Conservation (phyloP, 495 filamentous ascomycete species). For the Paragyromitra xinjiangensis region DNA sequence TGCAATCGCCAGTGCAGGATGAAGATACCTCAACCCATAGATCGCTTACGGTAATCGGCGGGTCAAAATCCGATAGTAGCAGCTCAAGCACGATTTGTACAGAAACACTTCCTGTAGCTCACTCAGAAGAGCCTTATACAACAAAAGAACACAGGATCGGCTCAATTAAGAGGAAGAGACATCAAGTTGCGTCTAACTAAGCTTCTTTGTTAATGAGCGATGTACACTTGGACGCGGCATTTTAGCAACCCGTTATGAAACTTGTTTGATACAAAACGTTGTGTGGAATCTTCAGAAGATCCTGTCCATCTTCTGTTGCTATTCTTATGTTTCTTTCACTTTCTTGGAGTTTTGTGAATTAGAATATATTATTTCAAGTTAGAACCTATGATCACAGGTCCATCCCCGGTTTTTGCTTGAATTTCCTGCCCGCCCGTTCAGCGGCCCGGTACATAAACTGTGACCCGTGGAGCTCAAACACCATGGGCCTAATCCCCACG, state of each 20-base stretch:
- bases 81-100: conserved; percentile 5
- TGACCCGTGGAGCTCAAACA: conserved; percentile 87
- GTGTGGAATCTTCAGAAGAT: neutral
- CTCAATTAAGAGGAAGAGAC: conserved; percentile 53
- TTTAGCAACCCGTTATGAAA: conserved; percentile 42
- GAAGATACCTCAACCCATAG: neutral
- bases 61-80: neutral
- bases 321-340: neutral
- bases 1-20: conserved; percentile 10
- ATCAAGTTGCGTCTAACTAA: conserved; percentile 14
- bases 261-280: conserved; percentile 1
- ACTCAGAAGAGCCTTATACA: conserved; percentile 18
- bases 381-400: conserved; percentile 64
- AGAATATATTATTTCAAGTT: neutral
- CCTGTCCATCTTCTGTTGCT: neutral
- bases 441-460: conserved; percentile 84
- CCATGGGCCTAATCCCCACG: conserved; percentile 61
- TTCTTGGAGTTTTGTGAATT: neutral
- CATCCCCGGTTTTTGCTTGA: conserved; percentile 76
- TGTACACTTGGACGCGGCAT: neutral
- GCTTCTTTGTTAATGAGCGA: neutral
- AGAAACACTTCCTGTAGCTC: conserved; percentile 9
- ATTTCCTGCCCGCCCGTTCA: conserved; percentile 88
- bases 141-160: conserved; percentile 56
- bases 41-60: neutral